A percentile compares a stretch with the other conserved stretches of the same genome.
Conservation (phyloP, 2,329 filamentous ascomycete species). For the Fusarium annulatum region DNA sequence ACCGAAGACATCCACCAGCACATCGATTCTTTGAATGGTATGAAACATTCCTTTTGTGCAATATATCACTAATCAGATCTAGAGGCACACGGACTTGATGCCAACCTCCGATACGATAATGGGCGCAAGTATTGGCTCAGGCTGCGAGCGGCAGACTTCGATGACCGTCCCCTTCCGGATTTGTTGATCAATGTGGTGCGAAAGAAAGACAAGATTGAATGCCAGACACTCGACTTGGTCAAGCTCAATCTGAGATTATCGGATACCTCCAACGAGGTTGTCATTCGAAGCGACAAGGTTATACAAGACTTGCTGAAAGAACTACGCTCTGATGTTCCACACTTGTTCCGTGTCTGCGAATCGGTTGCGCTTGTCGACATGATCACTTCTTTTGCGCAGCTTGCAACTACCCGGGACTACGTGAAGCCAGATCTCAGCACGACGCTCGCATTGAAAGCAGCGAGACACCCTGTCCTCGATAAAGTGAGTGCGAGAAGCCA, state of each 20-base stretch:
- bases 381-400: conserved; percentile 79
- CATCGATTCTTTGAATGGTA: conserved; percentile 74
- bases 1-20: conserved; percentile 81
- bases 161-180: conserved; percentile 68
- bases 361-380: conserved; percentile 89
- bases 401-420: conserved; percentile 71
- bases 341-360: conserved; percentile 86
- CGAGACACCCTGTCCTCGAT: conserved; percentile 83
- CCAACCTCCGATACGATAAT: conserved; percentile 80
- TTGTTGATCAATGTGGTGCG: conserved; percentile 81
- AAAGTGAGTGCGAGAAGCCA: conserved; percentile 55
- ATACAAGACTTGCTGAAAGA: conserved; percentile 77
- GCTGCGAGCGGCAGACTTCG: conserved; percentile 71
- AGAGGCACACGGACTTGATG: conserved; percentile 68
- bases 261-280: conserved; percentile 84
- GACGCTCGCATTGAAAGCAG: conserved; percentile 77
- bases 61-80: background rate
- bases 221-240: conserved; percentile 85
- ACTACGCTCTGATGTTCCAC: conserved; percentile 77
- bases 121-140: conserved; percentile 83
- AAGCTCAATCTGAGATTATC: conserved; percentile 83
- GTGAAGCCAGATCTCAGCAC: conserved; percentile 75
- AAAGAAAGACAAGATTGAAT: conserved; percentile 83
- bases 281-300: conserved; percentile 82
- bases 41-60: conserved; percentile 11